Conservation (phyloP, 768 basidiomycete species). For the Mycena crocata region DNA sequence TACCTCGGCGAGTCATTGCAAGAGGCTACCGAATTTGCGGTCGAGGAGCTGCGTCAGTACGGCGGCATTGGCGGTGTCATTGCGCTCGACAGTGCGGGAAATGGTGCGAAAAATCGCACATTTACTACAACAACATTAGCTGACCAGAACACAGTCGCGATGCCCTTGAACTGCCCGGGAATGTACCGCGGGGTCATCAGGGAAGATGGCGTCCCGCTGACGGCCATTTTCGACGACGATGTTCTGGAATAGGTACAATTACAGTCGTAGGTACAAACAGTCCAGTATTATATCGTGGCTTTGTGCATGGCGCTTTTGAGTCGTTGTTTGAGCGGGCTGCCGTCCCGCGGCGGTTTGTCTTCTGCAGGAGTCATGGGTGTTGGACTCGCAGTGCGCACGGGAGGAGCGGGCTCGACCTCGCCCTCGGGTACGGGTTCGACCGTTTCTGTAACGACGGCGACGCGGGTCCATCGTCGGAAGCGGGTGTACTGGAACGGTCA, state of each 20-base stretch:
- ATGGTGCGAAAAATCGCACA: conserved; percentile 61
- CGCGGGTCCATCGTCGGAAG: conserved; percentile 86
- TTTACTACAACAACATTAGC: not conserved
- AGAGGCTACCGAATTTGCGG: conserved; percentile 64
- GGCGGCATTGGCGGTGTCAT: conserved; percentile 84
- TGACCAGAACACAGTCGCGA: conserved; percentile 61
- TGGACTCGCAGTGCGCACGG: conserved; percentile 4
- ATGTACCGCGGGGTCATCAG: conserved; percentile 87
- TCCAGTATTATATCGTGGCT: conserved; percentile 24
- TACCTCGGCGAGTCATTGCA: conserved; percentile 67
- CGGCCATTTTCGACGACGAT: conserved; percentile 84
- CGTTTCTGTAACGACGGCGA: conserved; percentile 81
- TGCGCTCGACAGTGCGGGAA: conserved; percentile 75
- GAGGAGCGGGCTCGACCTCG: conserved; percentile 40
- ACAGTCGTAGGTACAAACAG: conserved; percentile 6
- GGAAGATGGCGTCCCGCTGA: conserved; percentile 75
- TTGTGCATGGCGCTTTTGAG: conserved; percentile 43
- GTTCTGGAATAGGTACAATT: conserved; percentile 43
- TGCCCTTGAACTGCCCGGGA: conserved; percentile 80
- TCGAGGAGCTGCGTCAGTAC: conserved; percentile 66
- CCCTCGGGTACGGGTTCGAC: conserved; percentile 64
- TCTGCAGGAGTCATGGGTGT: conserved; percentile 23
- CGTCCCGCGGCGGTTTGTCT: conserved; percentile 33
- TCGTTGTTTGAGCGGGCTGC: conserved; percentile 42
- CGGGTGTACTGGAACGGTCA: conserved; percentile 75